Conservation (phyloP, 139 green algal genomes). For the Mesotaenium endlicherianum region DNA sequence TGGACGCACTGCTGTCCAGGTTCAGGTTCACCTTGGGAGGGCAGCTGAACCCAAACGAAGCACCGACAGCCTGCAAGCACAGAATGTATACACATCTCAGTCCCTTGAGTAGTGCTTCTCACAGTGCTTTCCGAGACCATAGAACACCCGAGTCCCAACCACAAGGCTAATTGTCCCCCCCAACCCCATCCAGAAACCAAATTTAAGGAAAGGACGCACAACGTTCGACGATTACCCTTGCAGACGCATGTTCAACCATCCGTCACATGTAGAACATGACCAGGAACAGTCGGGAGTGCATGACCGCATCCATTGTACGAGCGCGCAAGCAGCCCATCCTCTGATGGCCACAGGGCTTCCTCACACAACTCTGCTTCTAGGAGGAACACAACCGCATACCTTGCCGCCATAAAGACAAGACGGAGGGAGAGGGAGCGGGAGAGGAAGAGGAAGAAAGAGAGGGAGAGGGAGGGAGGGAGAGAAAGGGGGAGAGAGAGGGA, state of each 20-base stretch:
- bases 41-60: conserved; percentile 88
- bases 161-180: background rate
- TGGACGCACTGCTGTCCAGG: conserved; percentile 77
- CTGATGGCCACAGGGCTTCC: too few species aligned
- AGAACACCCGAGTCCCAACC: background rate
- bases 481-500: too few species aligned
- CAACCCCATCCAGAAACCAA: background rate
- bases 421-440: too few species aligned
- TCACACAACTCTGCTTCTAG: too few species aligned
- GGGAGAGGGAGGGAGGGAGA: too few species aligned
- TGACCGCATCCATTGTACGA: too few species aligned
- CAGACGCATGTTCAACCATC: background rate
- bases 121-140: background rate
- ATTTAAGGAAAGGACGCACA: background rate
- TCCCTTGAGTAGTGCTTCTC: background rate
- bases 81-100: background rate
- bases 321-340: too few species aligned
- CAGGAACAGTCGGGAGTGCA: too few species aligned
- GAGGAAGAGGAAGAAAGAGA: too few species aligned
- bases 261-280: background rate
- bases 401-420: too few species aligned
- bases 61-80: conserved; percentile 65
- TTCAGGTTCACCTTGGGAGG: conserved; percentile 71
- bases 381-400: too few species aligned
- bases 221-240: background rate